Conservation (phyloP, 805 yeast species). For the Komagataella pastoris region DNA sequence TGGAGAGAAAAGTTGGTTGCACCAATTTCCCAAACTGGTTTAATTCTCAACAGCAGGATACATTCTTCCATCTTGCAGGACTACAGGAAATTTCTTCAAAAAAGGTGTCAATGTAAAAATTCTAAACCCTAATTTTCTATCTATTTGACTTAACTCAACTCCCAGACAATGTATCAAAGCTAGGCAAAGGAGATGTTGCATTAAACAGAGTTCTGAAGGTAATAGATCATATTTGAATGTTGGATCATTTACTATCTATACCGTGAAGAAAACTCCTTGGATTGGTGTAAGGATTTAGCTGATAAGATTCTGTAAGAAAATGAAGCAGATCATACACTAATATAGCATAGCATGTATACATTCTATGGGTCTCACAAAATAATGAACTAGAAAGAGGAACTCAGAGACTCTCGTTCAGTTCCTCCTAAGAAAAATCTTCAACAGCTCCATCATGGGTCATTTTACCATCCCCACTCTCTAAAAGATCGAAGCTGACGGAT, state of each 20-base stretch:
- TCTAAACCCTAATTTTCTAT: background rate
- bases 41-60: background rate
- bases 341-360: constrained; percentile 3
- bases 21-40: background rate
- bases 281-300: constrained; percentile 17
- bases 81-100: background rate
- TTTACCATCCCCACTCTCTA: constrained; percentile 6
- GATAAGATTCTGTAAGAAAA: constrained; percentile 6
- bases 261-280: constrained; percentile 5
- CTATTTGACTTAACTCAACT: background rate
- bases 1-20: constrained; percentile 15
- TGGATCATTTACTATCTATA: background rate
- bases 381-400: constrained; percentile 23
- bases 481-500: constrained; percentile 22
- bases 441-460: constrained; percentile 12
- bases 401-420: constrained; percentile 16
- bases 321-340: too few relatives aligned
- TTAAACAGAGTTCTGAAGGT: background rate
- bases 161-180: too few relatives aligned
- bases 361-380: constrained; percentile 2
- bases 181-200: too few relatives aligned
- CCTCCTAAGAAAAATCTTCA: constrained; percentile 17
- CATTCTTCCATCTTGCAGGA: background rate
- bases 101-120: background rate
- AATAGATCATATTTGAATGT: background rate